Percentiles rank a stretch among this genome's conserved stretches.
phyloP scores from a whole-genome alignment of 768 basidiomycete genomes.

The Mycena haematopus region DNA sequence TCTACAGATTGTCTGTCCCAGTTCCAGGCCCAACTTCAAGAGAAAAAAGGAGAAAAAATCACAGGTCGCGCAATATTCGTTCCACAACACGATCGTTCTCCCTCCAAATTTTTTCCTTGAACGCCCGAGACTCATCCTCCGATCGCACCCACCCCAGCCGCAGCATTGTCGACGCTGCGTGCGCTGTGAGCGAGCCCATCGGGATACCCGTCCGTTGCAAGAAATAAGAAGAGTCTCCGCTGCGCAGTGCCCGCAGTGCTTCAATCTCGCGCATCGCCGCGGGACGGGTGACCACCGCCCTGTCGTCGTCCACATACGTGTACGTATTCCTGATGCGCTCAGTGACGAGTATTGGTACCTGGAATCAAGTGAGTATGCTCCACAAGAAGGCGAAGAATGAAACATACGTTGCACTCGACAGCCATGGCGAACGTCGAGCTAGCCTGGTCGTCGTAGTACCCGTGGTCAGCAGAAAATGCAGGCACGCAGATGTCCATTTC shows the following conservation, averaged over 20 bases:
- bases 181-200: slow-evolving; percentile 25
- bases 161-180: slow-evolving; percentile 39
- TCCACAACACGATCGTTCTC: slow-evolving; percentile 39
- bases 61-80: slow-evolving; percentile 40
- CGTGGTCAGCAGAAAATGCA: slow-evolving; percentile 42
- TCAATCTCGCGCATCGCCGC: slow-evolving; percentile 47
- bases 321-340: slow-evolving; percentile 46
- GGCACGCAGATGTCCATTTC: slow-evolving; percentile 49
- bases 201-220: slow-evolving; percentile 25
- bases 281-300: slow-evolving; percentile 46
- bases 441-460: slow-evolving; percentile 45
- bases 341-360: slow-evolving; percentile 51
- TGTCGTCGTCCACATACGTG: slow-evolving; percentile 44
- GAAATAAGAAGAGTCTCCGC: slow-evolving; percentile 37
- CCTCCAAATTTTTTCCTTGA: slow-evolving; percentile 41
- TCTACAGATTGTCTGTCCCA: neutral
- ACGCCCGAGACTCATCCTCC: slow-evolving; percentile 33
- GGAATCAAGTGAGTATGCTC: neutral
- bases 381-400: neutral
- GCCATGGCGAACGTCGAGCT: slow-evolving; percentile 50
- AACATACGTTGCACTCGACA: slow-evolving; percentile 44
- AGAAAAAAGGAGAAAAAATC: neutral
- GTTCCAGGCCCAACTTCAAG: neutral
- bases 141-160: slow-evolving; percentile 39
- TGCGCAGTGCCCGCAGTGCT: slow-evolving; percentile 45